These are phyloP conservation scores for Phytopythium mirpurense DNA, from an alignment of 352 stramenopile species.

Conservation along the genomic window DNA sequence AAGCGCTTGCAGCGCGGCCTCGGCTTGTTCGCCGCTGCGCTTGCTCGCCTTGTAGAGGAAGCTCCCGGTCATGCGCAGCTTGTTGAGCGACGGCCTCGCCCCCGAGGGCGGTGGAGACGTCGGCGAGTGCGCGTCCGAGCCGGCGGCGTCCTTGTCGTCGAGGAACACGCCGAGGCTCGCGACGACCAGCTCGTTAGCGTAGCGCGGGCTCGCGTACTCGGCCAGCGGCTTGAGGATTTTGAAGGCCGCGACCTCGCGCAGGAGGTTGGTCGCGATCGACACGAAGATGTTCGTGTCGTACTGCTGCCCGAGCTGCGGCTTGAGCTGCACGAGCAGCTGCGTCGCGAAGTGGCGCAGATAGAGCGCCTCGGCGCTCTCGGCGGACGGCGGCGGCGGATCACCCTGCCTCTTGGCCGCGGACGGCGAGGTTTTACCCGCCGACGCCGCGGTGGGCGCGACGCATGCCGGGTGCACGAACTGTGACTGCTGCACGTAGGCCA, in stretches of 20 bases:
- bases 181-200: conserved; percentile 62
- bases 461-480: conserved; percentile 70
- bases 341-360: conserved; percentile 68
- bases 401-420: not conserved
- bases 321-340: conserved; percentile 60
- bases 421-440: not conserved
- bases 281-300: conserved; percentile 56
- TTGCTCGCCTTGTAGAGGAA: conserved; percentile 71
- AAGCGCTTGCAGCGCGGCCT: conserved; percentile 67
- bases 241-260: conserved; percentile 58
- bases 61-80: conserved; percentile 50
- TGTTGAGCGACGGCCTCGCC: conserved; percentile 38
- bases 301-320: conserved; percentile 49
- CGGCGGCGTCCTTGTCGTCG: conserved; percentile 26
- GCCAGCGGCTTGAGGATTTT: conserved; percentile 62
- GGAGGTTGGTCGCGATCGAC: conserved; percentile 57
- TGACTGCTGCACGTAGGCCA: conserved; percentile 47
- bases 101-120: conserved; percentile 15
- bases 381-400: conserved; percentile 20
- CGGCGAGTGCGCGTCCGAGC: conserved; percentile 9
- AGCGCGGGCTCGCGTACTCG: conserved; percentile 64
- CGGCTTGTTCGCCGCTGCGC: conserved; percentile 56
- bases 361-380: conserved; percentile 36
- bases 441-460: conserved; percentile 4
- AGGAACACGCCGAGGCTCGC: conserved; percentile 29